Evolutionary conservation across 768 basidiomycete species (phyloP).

Genomic region (Mycena epipterygia): DNA sequence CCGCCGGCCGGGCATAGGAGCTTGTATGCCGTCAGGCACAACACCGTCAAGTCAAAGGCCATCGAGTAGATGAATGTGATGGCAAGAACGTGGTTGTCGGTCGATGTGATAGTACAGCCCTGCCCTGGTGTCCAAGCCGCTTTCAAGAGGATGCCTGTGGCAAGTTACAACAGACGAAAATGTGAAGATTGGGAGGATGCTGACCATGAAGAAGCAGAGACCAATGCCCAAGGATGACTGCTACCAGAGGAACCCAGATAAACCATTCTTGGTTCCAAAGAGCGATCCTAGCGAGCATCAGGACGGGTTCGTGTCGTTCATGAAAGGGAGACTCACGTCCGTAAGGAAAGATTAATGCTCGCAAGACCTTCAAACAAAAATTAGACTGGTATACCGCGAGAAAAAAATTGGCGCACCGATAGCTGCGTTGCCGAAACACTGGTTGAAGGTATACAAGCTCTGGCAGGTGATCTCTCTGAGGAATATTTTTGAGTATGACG

Average conservation of each 20-base stretch:
- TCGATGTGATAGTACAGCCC: slow-evolving; percentile 71
- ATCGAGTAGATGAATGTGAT: slow-evolving; percentile 82
- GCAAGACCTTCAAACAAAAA: slow-evolving; percentile 54
- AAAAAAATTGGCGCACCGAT: slow-evolving; percentile 55
- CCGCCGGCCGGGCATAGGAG: slow-evolving; percentile 59
- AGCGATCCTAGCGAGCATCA: slow-evolving; percentile 63
- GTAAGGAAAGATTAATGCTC: slow-evolving; percentile 76
- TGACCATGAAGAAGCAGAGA: slow-evolving; percentile 77
- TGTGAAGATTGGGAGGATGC: slow-evolving; percentile 9
- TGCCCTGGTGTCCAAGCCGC: slow-evolving; percentile 64
- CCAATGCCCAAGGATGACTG: slow-evolving; percentile 79
- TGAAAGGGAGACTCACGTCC: slow-evolving; percentile 63
- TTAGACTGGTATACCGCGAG: not conserved
- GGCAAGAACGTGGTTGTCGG: slow-evolving; percentile 71
- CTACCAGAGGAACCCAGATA: slow-evolving; percentile 64
- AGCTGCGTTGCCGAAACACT: slow-evolving; percentile 73
- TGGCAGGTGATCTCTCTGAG: slow-evolving; percentile 72
- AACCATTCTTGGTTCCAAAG: slow-evolving; percentile 75
- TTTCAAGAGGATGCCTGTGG: slow-evolving; percentile 68
- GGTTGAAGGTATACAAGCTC: slow-evolving; percentile 76
- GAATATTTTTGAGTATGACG: slow-evolving; percentile 20
- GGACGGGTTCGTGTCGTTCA: slow-evolving; percentile 1
- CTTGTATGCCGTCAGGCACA: slow-evolving; percentile 73
- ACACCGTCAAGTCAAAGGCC: slow-evolving; percentile 76
- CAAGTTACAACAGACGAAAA: slow-evolving; percentile 1